A percentile compares a stretch with the other conserved stretches of the same genome.
Evolutionary conservation across 768 basidiomycete genomes (phyloP).

Genomic region (Leccinellum rugosiceps): DNA sequence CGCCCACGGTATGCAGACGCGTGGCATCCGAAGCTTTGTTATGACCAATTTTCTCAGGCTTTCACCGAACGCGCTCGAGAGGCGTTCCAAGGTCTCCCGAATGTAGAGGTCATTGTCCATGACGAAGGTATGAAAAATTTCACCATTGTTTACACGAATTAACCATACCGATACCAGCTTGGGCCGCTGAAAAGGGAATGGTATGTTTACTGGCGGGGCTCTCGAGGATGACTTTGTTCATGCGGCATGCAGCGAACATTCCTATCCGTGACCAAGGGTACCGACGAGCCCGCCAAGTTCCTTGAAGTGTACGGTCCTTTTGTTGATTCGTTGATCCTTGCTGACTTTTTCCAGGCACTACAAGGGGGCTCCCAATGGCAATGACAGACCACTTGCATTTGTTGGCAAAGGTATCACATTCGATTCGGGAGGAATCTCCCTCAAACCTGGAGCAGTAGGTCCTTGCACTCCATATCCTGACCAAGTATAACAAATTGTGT

Average conservation of each 20-base stretch:
- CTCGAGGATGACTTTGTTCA: not conserved
- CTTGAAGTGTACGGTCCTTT: conserved; percentile 64
- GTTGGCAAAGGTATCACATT: conserved; percentile 92
- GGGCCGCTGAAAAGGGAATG: conserved; percentile 86
- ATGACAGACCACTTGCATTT: conserved; percentile 62
- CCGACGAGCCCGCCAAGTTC: conserved; percentile 81
- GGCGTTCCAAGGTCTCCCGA: conserved; percentile 62
- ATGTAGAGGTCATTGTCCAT: conserved; percentile 65
- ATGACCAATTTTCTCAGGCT: conserved; percentile 35
- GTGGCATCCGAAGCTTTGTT: not conserved
- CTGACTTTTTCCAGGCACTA: conserved; percentile 55
- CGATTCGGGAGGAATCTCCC: conserved; percentile 82
- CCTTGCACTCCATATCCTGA: not conserved
- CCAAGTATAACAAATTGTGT: not conserved
- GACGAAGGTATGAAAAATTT: conserved; percentile 57
- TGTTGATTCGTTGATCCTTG: not conserved
- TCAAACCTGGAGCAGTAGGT: conserved; percentile 72
- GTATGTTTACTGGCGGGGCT: conserved; percentile 32
- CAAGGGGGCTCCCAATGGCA: conserved; percentile 60
- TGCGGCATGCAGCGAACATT: conserved; percentile 57
- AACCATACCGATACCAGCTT: conserved; percentile 41
- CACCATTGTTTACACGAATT: not conserved
- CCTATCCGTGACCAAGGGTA: conserved; percentile 83
- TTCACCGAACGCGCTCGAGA: conserved; percentile 70
- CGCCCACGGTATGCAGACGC: conserved; percentile 58